Evolutionary conservation across 768 basidiomycete genomes (phyloP), one percentile per base, ranked within the genome.

Genomic region (Podaxis mareebaensis): DNA sequence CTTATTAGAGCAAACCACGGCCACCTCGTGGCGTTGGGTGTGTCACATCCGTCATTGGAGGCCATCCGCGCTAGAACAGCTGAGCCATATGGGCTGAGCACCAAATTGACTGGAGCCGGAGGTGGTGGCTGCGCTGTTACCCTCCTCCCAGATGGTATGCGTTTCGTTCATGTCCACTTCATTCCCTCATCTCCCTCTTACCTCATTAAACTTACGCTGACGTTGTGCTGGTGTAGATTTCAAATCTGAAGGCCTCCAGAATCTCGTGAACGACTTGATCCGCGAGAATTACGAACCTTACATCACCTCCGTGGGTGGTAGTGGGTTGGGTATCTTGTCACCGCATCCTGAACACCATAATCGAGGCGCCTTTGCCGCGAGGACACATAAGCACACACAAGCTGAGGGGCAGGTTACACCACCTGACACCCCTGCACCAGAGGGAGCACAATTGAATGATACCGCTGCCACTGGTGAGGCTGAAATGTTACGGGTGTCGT

Each of bases 41-140:
- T 99, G 36, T 97, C 96, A 2, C 97, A 99, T 74, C 87, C 93
- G 11, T 77, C 89, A 1, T 77, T 99, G 62, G 97, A 99, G 75
- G 77, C 81, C 22, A 95, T 98, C 67, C 85, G 88, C 60, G 75
- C 80, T n/a, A 87, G 83, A 67, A 93, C 95, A 0, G 80, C 82
- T 10, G 71, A 78, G 65, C 89, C 88, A 7, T 91, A 89, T 76
- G 76, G 78, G 10, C 79, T 99, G 53, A 87, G 87, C 69, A 95
- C 95, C n/a, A 97, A 98, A 79, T 77, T 99, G 61, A 99, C 97
- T 6, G 97, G 97, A 46, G 96, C 97, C 7, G 97, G 97, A 33
- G 97, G 97, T 44, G 97, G 97, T 26, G 97, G 97, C n/a, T 99
- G 97, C 71, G 90, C 95, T 4, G 94, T 99, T 33, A 96, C 96